Evolutionary conservation across 257 asterid species (phyloP).

Genomic region (Nicotiana otophora): DNA sequence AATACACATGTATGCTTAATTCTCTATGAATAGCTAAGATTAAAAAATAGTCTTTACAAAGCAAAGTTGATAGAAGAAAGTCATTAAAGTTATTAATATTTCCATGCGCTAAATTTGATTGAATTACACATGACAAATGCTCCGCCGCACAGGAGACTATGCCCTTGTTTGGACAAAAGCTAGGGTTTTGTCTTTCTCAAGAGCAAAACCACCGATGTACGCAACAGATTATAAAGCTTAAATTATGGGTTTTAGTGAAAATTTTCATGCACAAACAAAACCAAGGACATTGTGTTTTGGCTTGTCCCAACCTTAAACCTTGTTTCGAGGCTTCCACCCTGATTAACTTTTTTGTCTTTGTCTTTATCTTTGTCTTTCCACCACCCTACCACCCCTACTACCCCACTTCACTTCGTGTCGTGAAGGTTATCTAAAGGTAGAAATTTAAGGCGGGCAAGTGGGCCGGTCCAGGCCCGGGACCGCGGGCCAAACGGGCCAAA

Average conservation of each 20-base stretch:
- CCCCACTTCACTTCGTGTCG: not conserved
- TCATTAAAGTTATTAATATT: too few relatives aligned
- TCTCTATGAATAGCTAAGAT: too few relatives aligned
- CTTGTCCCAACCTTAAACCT: not conserved
- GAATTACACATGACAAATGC: too few relatives aligned
- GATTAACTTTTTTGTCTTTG: not conserved
- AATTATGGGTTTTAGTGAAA: not conserved
- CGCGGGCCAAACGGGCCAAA: too few relatives aligned
- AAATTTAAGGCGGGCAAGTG: too few relatives aligned
- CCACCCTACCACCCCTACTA: not conserved
- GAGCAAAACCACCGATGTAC: not conserved
- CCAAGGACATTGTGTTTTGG: slow-evolving; percentile 1
- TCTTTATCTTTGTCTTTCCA: not conserved
- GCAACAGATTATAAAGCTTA: not conserved
- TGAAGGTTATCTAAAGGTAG: not conserved
- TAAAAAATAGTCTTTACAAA: too few relatives aligned
- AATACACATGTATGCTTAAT: too few relatives aligned
- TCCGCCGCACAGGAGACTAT: not conserved
- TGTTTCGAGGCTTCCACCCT: not conserved
- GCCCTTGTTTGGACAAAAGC: not conserved
- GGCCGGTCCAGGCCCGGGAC: too few relatives aligned
- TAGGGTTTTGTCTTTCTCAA: not conserved
- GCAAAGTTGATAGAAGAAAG: too few relatives aligned
- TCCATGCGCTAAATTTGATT: not conserved
- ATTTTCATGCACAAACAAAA: not conserved